A percentile compares a stretch with the other conserved stretches of the same genome.
Conservation (phyloP, 306 rosid genomes). For the Trifolium subterraneum region DNA sequence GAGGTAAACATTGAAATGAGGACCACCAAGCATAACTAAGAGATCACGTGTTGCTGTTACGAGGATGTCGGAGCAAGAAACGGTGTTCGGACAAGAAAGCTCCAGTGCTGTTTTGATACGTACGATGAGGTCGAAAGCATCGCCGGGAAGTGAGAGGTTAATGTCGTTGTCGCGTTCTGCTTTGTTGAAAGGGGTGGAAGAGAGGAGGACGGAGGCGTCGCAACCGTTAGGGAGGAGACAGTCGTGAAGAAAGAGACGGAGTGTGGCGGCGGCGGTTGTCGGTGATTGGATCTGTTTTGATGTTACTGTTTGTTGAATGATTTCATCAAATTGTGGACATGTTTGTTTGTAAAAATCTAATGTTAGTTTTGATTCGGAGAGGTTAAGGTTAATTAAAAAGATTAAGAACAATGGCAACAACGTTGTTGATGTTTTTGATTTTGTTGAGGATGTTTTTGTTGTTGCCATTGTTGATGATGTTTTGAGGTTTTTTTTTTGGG, state of each 20-base stretch:
- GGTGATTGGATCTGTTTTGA: constrained; percentile 57
- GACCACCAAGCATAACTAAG: constrained; percentile 64
- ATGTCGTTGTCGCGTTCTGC: constrained; percentile 68
- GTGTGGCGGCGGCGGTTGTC: constrained; percentile 58
- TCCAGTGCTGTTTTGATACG: constrained; percentile 69
- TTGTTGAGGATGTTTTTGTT: not conserved
- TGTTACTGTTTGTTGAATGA: constrained; percentile 43
- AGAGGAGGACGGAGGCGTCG: constrained; percentile 67
- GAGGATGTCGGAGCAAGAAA: constrained; percentile 72
- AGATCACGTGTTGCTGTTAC: constrained; percentile 58
- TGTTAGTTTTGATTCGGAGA: constrained; percentile 47
- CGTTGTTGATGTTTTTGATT: not conserved
- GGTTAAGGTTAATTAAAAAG: not conserved
- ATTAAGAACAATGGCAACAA: not conserved
- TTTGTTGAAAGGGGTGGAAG: constrained; percentile 57
- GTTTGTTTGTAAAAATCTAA: constrained; percentile 54
- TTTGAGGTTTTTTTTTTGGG: not conserved
- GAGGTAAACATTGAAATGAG: constrained; percentile 48
- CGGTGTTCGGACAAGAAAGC: constrained; percentile 61
- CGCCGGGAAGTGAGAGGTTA: constrained; percentile 70
- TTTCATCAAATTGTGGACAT: constrained; percentile 58
- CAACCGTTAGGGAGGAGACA: constrained; percentile 67
- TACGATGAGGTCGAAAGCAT: constrained; percentile 65
- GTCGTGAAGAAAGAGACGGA: constrained; percentile 79
- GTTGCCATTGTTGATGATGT: not conserved